Percentiles rank a stretch among this genome's conserved stretches.
Conservation (phyloP, 768 basidiomycete species). For the Macrolepiota dolichaula region DNA sequence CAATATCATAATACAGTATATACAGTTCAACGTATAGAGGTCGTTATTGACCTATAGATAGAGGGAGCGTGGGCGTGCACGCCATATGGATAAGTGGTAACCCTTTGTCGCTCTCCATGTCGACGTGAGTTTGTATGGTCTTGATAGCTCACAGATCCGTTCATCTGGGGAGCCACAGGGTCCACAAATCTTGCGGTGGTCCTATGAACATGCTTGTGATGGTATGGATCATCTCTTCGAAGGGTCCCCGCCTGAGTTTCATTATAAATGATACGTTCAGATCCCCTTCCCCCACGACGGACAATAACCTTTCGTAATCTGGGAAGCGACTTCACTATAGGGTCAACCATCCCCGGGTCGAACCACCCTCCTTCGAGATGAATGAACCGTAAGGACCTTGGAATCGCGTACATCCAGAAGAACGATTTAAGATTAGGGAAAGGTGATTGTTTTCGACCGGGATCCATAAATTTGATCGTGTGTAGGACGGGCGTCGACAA, state of each 20-base stretch:
- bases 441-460: conserved; percentile 28
- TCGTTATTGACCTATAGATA: not conserved
- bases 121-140: not conserved
- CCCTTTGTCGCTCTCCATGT: conserved; percentile 8
- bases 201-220: not conserved
- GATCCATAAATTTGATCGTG: conserved; percentile 46
- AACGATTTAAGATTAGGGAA: conserved; percentile 47
- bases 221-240: not conserved
- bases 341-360: conserved; percentile 35
- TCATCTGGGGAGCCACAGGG: conserved; percentile 6
- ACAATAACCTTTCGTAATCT: conserved; percentile 30
- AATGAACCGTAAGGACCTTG: conserved; percentile 35
- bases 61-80: not conserved
- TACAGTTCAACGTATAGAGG: not conserved
- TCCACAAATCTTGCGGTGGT: not conserved
- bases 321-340: conserved; percentile 30
- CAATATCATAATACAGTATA: not conserved
- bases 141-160: conserved; percentile 7
- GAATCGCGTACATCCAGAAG: conserved; percentile 40
- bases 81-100: conserved; percentile 4
- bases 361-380: conserved; percentile 47
- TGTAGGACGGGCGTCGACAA: conserved; percentile 45
- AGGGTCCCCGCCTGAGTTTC: conserved; percentile 2
- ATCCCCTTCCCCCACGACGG: conserved; percentile 20
- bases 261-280: conserved; percentile 6